phyloP scores from a whole-genome alignment of 306 rosid species.

The Myrica gale region DNA sequence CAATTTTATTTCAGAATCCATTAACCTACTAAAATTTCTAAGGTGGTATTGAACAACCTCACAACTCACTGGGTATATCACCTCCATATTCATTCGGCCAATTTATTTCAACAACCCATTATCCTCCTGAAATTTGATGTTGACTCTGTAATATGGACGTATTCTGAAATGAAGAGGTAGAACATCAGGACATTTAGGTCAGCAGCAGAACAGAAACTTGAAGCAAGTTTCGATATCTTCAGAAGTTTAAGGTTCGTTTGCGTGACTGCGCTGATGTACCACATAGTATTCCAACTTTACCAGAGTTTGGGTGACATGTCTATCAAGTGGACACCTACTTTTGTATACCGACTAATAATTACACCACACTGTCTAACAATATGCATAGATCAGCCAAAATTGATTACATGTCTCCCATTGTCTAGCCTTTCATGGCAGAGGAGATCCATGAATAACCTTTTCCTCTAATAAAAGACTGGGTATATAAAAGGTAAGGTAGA shows the following conservation, averaged over 20 bases:
- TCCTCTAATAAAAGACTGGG: conserved; percentile 16
- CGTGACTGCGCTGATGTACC: not conserved
- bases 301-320: not conserved
- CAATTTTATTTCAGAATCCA: not conserved
- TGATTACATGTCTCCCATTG: not conserved
- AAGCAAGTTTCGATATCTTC: not conserved
- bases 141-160: not conserved
- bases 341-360: not conserved
- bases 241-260: not conserved
- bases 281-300: not conserved
- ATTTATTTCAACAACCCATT: not conserved
- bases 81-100: conserved; percentile 2
- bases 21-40: not conserved
- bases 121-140: not conserved
- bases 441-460: conserved; percentile 4
- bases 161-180: not conserved
- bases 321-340: not conserved
- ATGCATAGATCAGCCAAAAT: not conserved
- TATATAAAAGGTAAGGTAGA: conserved; percentile 6
- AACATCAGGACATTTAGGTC: not conserved
- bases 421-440: conserved; percentile 7
- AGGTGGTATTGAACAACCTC: not conserved
- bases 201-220: not conserved
- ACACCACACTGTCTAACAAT: not conserved
- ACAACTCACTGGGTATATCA: not conserved